phyloP scores from a whole-genome alignment of 2,329 filamentous ascomycete genomes.

The Fusarium pseudograminearum region DNA sequence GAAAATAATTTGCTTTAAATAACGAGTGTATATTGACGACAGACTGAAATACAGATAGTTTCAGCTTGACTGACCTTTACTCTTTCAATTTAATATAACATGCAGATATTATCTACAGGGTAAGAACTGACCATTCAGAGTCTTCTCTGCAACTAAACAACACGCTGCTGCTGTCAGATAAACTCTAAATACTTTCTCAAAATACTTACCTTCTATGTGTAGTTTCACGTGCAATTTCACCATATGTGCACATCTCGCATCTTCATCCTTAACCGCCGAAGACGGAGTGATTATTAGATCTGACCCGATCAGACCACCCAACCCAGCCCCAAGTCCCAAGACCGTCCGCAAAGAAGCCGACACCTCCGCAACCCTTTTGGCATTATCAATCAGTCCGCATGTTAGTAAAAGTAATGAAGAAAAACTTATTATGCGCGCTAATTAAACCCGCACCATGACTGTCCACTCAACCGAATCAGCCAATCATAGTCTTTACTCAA shows the following conservation, averaged over 20 bases:
- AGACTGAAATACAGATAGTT: background rate
- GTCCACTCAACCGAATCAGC: conserved; percentile 46
- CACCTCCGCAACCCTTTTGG: conserved; percentile 23
- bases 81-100: background rate
- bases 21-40: too few species aligned
- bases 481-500: conserved; percentile 42
- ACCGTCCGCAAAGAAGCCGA: conserved; percentile 20
- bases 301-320: conserved; percentile 3
- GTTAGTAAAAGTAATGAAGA: background rate
- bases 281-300: conserved; percentile 35
- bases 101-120: background rate
- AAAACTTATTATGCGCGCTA: conserved; percentile 32
- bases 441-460: conserved; percentile 16
- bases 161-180: background rate
- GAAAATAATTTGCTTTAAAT: background rate
- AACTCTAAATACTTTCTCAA: background rate
- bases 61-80: background rate
- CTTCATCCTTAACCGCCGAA: conserved; percentile 30
- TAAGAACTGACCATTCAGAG: conserved; percentile 16
- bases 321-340: conserved; percentile 6
- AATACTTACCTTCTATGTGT: background rate
- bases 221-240: background rate
- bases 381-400: background rate
- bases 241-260: background rate
- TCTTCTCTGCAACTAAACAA: conserved; percentile 7